Conservation (phyloP, 2,329 filamentous ascomycete species). For the Salinomyces thailandicus region DNA sequence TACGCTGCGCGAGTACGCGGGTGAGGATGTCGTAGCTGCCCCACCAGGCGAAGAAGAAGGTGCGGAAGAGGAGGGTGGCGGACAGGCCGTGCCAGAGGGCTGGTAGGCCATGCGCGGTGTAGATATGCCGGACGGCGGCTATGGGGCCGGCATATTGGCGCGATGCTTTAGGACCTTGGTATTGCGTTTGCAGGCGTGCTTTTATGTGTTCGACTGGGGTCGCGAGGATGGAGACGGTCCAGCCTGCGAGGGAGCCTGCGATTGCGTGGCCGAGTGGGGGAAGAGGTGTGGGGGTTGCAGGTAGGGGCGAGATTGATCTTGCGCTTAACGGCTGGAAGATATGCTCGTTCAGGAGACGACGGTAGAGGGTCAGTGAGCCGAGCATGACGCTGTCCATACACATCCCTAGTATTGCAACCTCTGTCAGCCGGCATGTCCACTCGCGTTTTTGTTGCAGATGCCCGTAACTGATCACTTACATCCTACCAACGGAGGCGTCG, state of each 20-base stretch:
- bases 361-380: slow-evolving; percentile 82
- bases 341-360: slow-evolving; percentile 68
- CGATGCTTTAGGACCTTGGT: slow-evolving; percentile 65
- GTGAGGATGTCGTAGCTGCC: slow-evolving; percentile 83
- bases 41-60: slow-evolving; percentile 99
- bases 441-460: too few relatives aligned
- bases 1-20: slow-evolving; percentile 54
- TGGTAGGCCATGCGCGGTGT: slow-evolving; percentile 55
- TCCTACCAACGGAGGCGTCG: slow-evolving; percentile 67
- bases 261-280: slow-evolving; percentile 74
- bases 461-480: too few relatives aligned
- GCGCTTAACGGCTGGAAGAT: slow-evolving; percentile 52
- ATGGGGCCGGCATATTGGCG: slow-evolving; percentile 77
- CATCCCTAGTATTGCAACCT: too few relatives aligned
- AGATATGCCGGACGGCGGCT: slow-evolving; percentile 65
- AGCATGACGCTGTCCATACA: slow-evolving; percentile 94
- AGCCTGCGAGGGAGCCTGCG: slow-evolving; percentile 76
- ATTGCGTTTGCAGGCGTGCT: slow-evolving; percentile 87
- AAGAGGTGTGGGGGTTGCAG: slow-evolving; percentile 38
- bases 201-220: slow-evolving; percentile 94
- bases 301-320: slow-evolving; percentile 10
- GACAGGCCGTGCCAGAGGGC: slow-evolving; percentile 79
- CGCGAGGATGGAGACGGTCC: slow-evolving; percentile 84
- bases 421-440: too few relatives aligned
- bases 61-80: slow-evolving; percentile 78